Evolutionary conservation across 495 filamentous ascomycete genomes (phyloP).

Genomic region (Daldinia concentrica): DNA sequence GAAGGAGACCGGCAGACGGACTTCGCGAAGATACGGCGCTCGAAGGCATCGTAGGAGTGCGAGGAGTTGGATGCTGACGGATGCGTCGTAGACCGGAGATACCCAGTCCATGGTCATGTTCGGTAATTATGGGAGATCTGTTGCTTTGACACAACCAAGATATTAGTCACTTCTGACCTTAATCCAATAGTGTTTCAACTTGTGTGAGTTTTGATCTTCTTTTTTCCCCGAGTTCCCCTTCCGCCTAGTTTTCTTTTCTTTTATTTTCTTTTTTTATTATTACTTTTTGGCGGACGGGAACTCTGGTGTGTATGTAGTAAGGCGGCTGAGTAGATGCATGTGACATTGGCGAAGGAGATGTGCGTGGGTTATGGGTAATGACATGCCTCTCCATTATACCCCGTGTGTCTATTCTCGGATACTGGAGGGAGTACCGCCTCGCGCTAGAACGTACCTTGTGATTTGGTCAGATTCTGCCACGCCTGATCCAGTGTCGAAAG

Average conservation of each 20-base stretch:
- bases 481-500: conserved; percentile 62
- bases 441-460: conserved; percentile 59
- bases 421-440: conserved; percentile 38
- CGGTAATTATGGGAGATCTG: conserved; percentile 63
- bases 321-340: conserved; percentile 40
- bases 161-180: conserved; percentile 39
- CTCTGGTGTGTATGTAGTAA: conserved; percentile 18
- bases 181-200: conserved; percentile 10
- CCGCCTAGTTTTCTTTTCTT: conserved; percentile 1
- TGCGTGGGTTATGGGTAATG: conserved; percentile 23
- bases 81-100: conserved; percentile 89
- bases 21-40: conserved; percentile 65
- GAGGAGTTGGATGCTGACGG: conserved; percentile 75
- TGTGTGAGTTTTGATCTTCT: conserved; percentile 14
- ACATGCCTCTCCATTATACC: conserved; percentile 21
- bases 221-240: conserved; percentile 11
- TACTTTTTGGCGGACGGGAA: not conserved
- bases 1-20: conserved; percentile 67
- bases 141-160: conserved; percentile 28
- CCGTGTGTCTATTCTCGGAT: conserved; percentile 21
- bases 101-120: conserved; percentile 67
- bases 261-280: conserved; percentile 7
- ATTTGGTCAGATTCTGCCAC: conserved; percentile 61
- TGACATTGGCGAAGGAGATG: conserved; percentile 25
- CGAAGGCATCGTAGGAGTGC: conserved; percentile 70